These are phyloP conservation scores for Metarhizium humberi DNA, from an alignment of 2,329 filamentous ascomycete genomes.

Conservation along the genomic window DNA sequence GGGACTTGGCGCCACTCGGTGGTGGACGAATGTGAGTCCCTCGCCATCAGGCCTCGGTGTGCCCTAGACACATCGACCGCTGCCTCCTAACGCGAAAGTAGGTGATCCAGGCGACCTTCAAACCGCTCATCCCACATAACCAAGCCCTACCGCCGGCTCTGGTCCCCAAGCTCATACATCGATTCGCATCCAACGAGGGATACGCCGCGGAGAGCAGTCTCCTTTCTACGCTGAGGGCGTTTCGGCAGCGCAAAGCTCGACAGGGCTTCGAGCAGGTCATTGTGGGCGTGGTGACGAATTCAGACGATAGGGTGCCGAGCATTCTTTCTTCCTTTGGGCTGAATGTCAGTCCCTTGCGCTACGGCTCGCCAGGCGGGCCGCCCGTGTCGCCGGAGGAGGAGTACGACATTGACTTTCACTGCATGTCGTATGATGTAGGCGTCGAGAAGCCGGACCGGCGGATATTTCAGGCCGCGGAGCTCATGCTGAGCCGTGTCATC, in stretches of 20 bases:
- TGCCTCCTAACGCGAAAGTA: slow-evolving; percentile 12
- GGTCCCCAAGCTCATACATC: slow-evolving; percentile 36
- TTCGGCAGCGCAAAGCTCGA: slow-evolving; percentile 19
- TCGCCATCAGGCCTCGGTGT: not conserved
- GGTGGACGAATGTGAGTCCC: slow-evolving; percentile 49
- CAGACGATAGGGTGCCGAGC: slow-evolving; percentile 47
- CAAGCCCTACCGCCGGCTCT: slow-evolving; percentile 33
- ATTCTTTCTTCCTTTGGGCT: slow-evolving; percentile 46
- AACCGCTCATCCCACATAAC: slow-evolving; percentile 22
- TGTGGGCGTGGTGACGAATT: slow-evolving; percentile 53
- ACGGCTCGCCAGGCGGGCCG: slow-evolving; percentile 9
- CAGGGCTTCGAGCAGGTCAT: slow-evolving; percentile 28
- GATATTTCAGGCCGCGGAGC: slow-evolving; percentile 47
- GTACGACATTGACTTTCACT: slow-evolving; percentile 42
- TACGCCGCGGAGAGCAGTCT: slow-evolving; percentile 41
- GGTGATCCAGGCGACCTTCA: slow-evolving; percentile 47
- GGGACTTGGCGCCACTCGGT: slow-evolving; percentile 40
- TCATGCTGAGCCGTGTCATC: slow-evolving; percentile 27
- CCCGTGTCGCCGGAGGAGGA: not conserved
- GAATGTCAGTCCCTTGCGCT: slow-evolving; percentile 29
- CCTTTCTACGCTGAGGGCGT: slow-evolving; percentile 29
- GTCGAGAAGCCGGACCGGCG: slow-evolving; percentile 45
- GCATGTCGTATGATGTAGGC: slow-evolving; percentile 55
- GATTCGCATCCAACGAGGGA: slow-evolving; percentile 43
- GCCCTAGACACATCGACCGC: too few relatives aligned